Conservation (phyloP, 1,284 basidiomycete species). For the Ustilago trichophora region DNA sequence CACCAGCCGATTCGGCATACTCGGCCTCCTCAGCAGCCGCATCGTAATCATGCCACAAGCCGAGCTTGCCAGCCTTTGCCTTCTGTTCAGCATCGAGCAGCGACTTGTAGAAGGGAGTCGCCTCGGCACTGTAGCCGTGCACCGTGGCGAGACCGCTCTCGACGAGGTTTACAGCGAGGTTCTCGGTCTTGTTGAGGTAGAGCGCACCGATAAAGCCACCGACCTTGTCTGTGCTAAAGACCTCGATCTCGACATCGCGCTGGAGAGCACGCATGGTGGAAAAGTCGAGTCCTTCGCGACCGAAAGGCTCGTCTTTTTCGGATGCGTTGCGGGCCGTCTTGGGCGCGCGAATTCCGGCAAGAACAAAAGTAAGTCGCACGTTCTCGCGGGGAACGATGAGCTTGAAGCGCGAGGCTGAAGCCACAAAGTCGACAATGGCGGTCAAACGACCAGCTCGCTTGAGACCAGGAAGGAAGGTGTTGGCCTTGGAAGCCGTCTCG, state of each 20-base stretch:
- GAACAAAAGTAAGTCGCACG: slow-evolving; percentile 57
- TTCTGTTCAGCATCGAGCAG: slow-evolving; percentile 80
- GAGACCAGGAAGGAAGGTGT: slow-evolving; percentile 82
- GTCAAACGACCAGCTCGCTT: slow-evolving; percentile 85
- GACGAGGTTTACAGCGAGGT: slow-evolving; percentile 83
- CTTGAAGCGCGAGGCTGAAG: slow-evolving; percentile 67
- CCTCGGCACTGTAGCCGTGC: slow-evolving; percentile 86
- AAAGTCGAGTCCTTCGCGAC: slow-evolving; percentile 83
- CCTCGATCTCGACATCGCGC: slow-evolving; percentile 90
- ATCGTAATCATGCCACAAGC: slow-evolving; percentile 73
- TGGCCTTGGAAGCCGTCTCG: slow-evolving; percentile 53
- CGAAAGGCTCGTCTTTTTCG: slow-evolving; percentile 90
- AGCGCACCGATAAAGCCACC: slow-evolving; percentile 93
- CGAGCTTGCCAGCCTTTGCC: slow-evolving; percentile 76
- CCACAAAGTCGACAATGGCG: slow-evolving; percentile 91
- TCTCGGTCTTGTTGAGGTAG: slow-evolving; percentile 77
- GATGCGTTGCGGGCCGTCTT: slow-evolving; percentile 72
- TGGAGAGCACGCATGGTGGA: slow-evolving; percentile 85
- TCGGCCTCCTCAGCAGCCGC: slow-evolving; percentile 40
- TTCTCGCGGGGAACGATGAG: slow-evolving; percentile 59
- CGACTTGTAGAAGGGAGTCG: slow-evolving; percentile 79
- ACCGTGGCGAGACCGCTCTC: slow-evolving; percentile 82
- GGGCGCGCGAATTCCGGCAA: slow-evolving; percentile 67
- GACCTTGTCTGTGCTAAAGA: slow-evolving; percentile 88
- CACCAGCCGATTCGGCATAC: slow-evolving; percentile 8